Evolutionary conservation across 2,329 filamentous ascomycete species (phyloP).

Genomic region (Penicillium hordei): DNA sequence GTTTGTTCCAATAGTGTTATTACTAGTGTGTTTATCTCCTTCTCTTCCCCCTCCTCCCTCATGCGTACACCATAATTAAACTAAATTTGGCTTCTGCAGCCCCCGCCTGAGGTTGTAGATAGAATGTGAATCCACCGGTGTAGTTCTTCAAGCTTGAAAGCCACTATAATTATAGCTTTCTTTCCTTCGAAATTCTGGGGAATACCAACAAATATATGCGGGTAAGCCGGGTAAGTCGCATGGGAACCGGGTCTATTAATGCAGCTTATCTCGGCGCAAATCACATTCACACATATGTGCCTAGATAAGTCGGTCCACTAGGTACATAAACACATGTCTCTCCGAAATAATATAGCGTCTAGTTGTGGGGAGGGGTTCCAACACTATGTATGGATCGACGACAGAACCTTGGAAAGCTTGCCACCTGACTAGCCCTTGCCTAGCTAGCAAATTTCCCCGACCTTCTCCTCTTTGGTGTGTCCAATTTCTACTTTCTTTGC

Average conservation of each 20-base stretch:
- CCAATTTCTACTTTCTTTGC: neutral
- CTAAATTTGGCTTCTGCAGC: neutral
- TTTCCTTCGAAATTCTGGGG: neutral
- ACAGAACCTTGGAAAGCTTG: neutral
- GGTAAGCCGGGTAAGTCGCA: neutral
- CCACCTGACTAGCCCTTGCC: slow-evolving; percentile 6
- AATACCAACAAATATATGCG: neutral
- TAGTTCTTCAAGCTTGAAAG: neutral
- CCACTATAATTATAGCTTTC: neutral
- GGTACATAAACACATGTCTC: neutral
- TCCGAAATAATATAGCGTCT: neutral
- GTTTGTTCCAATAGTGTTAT: neutral
- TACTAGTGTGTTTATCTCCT: neutral
- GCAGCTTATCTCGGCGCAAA: neutral
- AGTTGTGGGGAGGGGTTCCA: neutral
- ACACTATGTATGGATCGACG: neutral
- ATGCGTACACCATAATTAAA: neutral
- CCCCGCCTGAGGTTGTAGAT: neutral
- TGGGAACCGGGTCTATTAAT: neutral
- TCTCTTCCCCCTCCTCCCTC: neutral
- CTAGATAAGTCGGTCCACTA: neutral
- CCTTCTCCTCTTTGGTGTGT: neutral
- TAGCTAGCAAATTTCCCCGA: neutral
- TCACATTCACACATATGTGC: neutral
- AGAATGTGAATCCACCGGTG: neutral